Conservation (phyloP, 2,329 filamentous ascomycete genomes). For the Dactylellina haptotyla region DNA sequence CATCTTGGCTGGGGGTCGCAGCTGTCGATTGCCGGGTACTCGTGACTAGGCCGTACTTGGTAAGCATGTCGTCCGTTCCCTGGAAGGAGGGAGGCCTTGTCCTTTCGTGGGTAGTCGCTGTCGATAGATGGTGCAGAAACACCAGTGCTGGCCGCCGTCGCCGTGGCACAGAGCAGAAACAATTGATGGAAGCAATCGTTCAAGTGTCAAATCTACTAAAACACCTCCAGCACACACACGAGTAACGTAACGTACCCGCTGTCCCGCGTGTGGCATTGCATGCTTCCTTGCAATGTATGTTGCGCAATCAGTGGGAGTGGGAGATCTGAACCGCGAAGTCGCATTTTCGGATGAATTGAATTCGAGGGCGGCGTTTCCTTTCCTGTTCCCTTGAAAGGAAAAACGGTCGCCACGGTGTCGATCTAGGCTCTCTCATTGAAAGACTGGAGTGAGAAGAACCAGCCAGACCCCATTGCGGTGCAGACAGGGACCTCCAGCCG, state of each 20-base stretch:
- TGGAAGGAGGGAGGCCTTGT: not conserved
- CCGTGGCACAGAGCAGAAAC: conserved; percentile 1
- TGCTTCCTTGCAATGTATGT: conserved; percentile 13
- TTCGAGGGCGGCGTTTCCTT: not conserved
- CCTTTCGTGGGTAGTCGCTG: conserved; percentile 6
- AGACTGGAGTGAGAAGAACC: not conserved
- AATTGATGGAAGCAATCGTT: not conserved
- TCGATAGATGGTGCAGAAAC: no score
- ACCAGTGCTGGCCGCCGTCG: no score
- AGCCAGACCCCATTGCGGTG: not conserved
- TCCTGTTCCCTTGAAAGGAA: no score
- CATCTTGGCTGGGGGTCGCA: not conserved
- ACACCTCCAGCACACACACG: conserved; percentile 13
- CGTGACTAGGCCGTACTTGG: conserved; percentile 15
- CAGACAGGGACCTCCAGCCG: no score
- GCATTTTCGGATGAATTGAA: conserved; percentile 28
- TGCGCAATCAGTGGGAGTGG: conserved; percentile 34
- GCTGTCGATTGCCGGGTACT: not conserved
- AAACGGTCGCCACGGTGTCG: conserved; percentile 31
- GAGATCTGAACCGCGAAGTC: conserved; percentile 26
- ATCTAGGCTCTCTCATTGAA: not conserved
- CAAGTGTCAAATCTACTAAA: not conserved
- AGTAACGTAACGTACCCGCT: conserved; percentile 15
- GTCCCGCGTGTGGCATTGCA: conserved; percentile 42
- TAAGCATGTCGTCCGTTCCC: conserved; percentile 2